Conservation (phyloP, 148 eudicot species). For the Rhododendron molle region DNA sequence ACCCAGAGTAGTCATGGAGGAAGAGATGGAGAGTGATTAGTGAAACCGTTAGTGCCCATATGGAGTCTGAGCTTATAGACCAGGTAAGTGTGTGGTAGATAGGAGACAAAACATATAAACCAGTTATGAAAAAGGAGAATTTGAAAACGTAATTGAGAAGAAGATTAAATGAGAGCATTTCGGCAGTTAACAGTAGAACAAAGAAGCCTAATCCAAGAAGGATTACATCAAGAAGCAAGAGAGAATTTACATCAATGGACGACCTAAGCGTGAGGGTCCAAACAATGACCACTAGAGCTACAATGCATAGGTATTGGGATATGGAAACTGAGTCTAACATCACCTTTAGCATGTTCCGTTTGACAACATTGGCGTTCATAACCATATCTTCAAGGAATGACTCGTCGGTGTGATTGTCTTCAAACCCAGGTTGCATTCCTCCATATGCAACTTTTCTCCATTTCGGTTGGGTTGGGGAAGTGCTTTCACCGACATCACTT, state of each 20-base stretch:
- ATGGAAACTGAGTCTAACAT: conserved; percentile 81
- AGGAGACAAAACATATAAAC: conserved; percentile 71
- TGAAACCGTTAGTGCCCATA: conserved; percentile 68
- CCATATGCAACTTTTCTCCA: conserved; percentile 99
- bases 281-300: conserved; percentile 77
- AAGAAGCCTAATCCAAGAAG: conserved; percentile 72
- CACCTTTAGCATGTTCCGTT: conserved; percentile 67
- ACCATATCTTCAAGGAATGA: conserved; percentile 92
- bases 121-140: conserved; percentile 70
- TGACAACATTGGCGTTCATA: conserved; percentile 86
- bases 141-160: conserved; percentile 53
- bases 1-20: conserved; percentile 85
- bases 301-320: conserved; percentile 86
- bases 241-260: conserved; percentile 52
- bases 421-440: conserved; percentile 94
- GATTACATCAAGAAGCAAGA: conserved; percentile 63
- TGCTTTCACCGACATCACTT: conserved; percentile 7
- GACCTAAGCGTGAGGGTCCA: conserved; percentile 78
- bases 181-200: conserved; percentile 58
- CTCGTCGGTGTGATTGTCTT: conserved; percentile 87
- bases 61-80: conserved; percentile 87
- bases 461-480: conserved; percentile 27
- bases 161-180: conserved; percentile 46
- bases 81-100: conserved; percentile 92
- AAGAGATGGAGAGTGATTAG: conserved; percentile 82